Evolutionary conservation across 768 basidiomycete species (phyloP).

Genomic region (Kwoniella pini): DNA sequence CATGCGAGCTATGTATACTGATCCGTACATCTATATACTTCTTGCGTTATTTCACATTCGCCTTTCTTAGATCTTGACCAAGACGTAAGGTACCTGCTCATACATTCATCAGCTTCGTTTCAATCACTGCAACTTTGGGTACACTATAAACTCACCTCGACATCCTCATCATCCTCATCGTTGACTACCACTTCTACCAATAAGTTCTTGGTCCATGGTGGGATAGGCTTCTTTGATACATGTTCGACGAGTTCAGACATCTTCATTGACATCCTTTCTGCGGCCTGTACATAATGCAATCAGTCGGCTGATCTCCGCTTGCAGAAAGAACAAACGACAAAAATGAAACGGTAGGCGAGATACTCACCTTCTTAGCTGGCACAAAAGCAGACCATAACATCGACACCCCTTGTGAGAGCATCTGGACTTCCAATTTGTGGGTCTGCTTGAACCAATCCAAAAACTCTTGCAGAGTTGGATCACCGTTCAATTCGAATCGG

Average conservation of each 20-base stretch:
- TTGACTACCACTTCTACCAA: constrained; percentile 92
- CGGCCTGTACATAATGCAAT: constrained; percentile 61
- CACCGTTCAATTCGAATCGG: constrained; percentile 85
- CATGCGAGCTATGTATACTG: constrained; percentile 2
- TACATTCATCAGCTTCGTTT: too few relatives aligned
- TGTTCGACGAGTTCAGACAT: constrained; percentile 88
- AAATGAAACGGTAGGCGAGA: too few relatives aligned
- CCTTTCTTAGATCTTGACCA: constrained; percentile 35
- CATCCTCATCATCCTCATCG: constrained; percentile 90
- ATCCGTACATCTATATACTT: constrained; percentile 2
- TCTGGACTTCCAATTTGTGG: constrained; percentile 82
- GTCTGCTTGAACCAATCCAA: constrained; percentile 77
- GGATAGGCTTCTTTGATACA: constrained; percentile 92
- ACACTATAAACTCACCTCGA: constrained; percentile 65
- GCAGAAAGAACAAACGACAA: too few relatives aligned
- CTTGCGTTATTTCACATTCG: neutral
- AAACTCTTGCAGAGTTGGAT: constrained; percentile 85
- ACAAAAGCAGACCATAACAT: constrained; percentile 97
- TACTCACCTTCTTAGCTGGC: constrained; percentile 84
- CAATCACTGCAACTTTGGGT: too few relatives aligned
- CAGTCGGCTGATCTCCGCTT: too few relatives aligned
- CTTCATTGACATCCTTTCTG: constrained; percentile 82
- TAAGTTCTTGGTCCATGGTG: constrained; percentile 76
- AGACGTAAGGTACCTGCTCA: constrained; percentile 44
- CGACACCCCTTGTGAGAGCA: constrained; percentile 96